Base-by-base conservation (phyloP, 345 rosid species). In the Acer saccharum region DNA sequence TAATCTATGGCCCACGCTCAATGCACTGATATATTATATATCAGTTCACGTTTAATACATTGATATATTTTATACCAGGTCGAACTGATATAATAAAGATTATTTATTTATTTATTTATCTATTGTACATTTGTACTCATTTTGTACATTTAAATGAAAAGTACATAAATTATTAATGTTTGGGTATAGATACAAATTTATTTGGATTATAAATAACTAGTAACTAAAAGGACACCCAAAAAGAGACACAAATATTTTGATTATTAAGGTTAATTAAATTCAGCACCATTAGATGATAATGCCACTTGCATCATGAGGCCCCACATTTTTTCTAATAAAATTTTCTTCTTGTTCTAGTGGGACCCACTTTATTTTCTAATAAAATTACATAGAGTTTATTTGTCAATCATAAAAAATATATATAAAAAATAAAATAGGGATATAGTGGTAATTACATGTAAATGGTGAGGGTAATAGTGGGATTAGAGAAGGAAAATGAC, bases 231-330 rank as follows among this genome's bases (percentile, higher is more conserved):
- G 29, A 57, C 48, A 58, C 25, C 1, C 3, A 23, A 46, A 5
- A 61, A 25, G 23, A 17, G 43, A 61, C 57, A 23, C 21, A 4
- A 13, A 1, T 62, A 29, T 29, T 17, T 63, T 74, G 44, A 27
- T 74, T 74, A 25, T 46, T 64, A 27, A 14, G 13, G 52, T 21
- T 72, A 20, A 41, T 72, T 20, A 58, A 27, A 27, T 27, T 27
- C 25, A 27, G 66, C 54, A 41, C 20, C 46, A 18, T 48, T 44
- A 62, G 61, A 46, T 25, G 43, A 63, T 16, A 25, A 64, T 0
- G 25, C 77, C 77, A 74, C 69, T 74, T 11, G 61, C 29, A 74
- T 64, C 77, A 17, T 5, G 60, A 3, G 69, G 61, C 27, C 69
- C 77, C 77, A 32, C 69, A 46, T 17, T 1, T 63, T 43, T 18